Evolutionary conservation across 306 rosid genomes (phyloP), one percentile per base, ranked within the genome.

Genomic region (Vigna hirtella): DNA sequence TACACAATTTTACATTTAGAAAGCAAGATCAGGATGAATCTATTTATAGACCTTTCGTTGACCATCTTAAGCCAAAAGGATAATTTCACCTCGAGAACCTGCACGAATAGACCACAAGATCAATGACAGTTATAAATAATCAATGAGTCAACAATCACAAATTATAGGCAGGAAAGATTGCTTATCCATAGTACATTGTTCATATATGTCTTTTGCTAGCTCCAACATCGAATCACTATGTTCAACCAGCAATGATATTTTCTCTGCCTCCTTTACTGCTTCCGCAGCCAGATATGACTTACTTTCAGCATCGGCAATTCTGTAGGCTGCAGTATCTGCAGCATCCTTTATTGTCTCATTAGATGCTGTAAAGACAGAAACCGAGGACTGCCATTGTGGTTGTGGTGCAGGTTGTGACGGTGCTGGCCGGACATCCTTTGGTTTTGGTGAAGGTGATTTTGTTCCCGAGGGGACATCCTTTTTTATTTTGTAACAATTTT

Each of bases 301-400:
- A 76, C 80, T 82, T 61, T 94, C 96, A 0, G 97, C 97, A 12
- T 89, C 96, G 2, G 94, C 96, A 42, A 94, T 79, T 73, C 85
- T 79, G 50, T 79, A 83, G 49, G 98, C 97, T 70, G 93, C 87
- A 36, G 58, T 47, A 32, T 84, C 88, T 8, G 93, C 86, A 0
- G 88, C 91, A 49, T 89, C 94, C 77, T 78, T 78, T 61, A 83
- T 66, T 9, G 81, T 81, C 20, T 84, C 92, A 28, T 73, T 58
- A 59, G 75, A 62, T 32, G 83, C 22, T 74, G n/a, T 57, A 28
- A 73, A 28, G 51, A 32, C 74, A 53, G 80, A 77, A 17, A 82
- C 69, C 63, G 80, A 86, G 1, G 75, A 66, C n/a, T 80, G 80
- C 26, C 52, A 32, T 38, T 81, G 83, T 17, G 32, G 32, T 71